phyloP scores from a whole-genome alignment of 1,284 basidiomycete species.

The Hypsizygus ulmarius region DNA sequence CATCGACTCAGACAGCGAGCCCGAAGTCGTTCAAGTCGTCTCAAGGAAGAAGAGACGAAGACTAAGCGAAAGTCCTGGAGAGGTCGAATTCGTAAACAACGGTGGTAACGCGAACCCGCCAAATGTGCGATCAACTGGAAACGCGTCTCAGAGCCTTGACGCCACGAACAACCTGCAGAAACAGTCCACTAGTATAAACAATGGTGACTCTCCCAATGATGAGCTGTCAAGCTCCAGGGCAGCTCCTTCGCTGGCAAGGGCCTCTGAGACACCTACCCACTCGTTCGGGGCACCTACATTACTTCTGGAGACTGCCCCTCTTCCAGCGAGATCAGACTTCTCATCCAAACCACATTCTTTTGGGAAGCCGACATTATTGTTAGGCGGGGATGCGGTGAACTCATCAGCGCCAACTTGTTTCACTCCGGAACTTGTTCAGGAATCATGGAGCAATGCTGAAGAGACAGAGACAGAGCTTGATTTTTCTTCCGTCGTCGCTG shows the following conservation, averaged over 20 bases:
- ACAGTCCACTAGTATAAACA: not conserved
- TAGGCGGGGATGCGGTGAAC: slow-evolving; percentile 1
- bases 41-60: slow-evolving; percentile 20
- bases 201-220: not conserved
- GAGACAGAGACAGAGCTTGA: slow-evolving; percentile 24
- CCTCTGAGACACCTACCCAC: not conserved
- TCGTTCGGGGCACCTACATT: slow-evolving; percentile 9
- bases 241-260: not conserved
- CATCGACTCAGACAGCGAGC: slow-evolving; percentile 53
- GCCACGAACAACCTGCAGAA: not conserved
- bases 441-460: not conserved
- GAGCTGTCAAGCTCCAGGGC: not conserved
- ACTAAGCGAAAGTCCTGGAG: slow-evolving; percentile 23
- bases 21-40: slow-evolving; percentile 13
- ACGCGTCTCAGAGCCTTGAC: not conserved
- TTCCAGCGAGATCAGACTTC: not conserved
- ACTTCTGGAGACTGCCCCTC: slow-evolving; percentile 3
- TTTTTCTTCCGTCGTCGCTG: slow-evolving; percentile 25
- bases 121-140: no score
- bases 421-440: not conserved
- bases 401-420: not conserved
- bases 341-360: slow-evolving; percentile 2
- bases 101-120: not conserved
- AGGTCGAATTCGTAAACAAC: slow-evolving; percentile 37
- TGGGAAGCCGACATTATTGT: slow-evolving; percentile 12